phyloP scores from a whole-genome alignment of 768 basidiomycete genomes.

The Amanita rimosa region DNA sequence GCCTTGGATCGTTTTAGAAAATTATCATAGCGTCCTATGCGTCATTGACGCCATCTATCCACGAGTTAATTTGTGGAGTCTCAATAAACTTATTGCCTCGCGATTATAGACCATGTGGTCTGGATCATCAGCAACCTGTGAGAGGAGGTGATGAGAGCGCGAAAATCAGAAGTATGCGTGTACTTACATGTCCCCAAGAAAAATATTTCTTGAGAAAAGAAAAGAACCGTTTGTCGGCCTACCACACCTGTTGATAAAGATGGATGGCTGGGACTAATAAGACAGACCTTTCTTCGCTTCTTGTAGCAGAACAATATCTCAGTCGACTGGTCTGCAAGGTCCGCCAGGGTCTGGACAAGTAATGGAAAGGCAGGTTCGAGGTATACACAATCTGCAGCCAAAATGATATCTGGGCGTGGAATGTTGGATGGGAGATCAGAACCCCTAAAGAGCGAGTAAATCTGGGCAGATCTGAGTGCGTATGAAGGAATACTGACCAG shows the following conservation, averaged over 20 bases:
- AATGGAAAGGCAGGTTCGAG: slow-evolving; percentile 90
- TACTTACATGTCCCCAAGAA: slow-evolving; percentile 50
- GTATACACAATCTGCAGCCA: slow-evolving; percentile 94
- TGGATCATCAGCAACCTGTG: slow-evolving; percentile 56
- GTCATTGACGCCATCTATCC: not conserved
- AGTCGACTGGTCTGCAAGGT: slow-evolving; percentile 42
- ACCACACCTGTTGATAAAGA: not conserved
- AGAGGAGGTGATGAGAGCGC: not conserved
- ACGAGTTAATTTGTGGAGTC: slow-evolving; percentile 17
- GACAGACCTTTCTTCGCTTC: slow-evolving; percentile 73
- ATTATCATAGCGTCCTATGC: not conserved
- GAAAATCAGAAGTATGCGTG: not conserved
- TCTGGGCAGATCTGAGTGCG: not conserved
- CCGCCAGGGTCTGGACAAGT: slow-evolving; percentile 66
- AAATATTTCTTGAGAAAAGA: slow-evolving; percentile 68
- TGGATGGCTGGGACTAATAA: not conserved
- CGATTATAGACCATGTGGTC: slow-evolving; percentile 41
- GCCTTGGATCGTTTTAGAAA: slow-evolving; percentile 6
- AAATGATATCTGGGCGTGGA: slow-evolving; percentile 50
- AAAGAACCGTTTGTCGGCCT: slow-evolving; percentile 91
- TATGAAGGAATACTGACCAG: slow-evolving; percentile 42
- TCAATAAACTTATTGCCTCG: slow-evolving; percentile 59
- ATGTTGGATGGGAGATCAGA: slow-evolving; percentile 36
- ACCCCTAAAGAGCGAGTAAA: slow-evolving; percentile 44
- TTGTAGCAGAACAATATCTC: slow-evolving; percentile 90